Evolutionary conservation across 768 basidiomycete genomes (phyloP).

Genomic region (Kondoa malvinella): DNA sequence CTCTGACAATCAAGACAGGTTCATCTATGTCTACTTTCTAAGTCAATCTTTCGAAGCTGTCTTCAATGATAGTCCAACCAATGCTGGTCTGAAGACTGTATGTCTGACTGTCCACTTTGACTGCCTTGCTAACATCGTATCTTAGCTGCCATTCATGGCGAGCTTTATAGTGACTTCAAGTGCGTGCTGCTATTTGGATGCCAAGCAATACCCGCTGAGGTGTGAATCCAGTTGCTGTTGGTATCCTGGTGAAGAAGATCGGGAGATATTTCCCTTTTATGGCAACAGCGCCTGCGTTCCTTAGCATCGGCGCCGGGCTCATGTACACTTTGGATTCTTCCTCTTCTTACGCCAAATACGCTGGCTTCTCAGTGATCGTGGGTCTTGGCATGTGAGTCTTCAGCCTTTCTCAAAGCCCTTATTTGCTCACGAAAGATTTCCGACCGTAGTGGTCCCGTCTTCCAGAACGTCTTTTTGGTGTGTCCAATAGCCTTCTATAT

Average conservation of each 20-base stretch:
- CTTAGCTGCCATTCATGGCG: background rate
- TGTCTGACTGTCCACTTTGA: no score
- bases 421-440: background rate
- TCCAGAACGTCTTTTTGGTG: conserved; percentile 11
- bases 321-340: conserved; percentile 31
- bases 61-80: conserved; percentile 18
- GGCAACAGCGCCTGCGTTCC: conserved; percentile 30
- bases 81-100: conserved; percentile 20
- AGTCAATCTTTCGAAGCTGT: conserved; percentile 20
- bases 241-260: conserved; percentile 16
- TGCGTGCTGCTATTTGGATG: conserved; percentile 13
- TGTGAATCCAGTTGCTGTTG: conserved; percentile 2
- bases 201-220: background rate
- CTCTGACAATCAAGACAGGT: conserved; percentile 1
- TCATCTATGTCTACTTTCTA: conserved; percentile 19
- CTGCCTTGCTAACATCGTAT: no score
- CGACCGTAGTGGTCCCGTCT: conserved; percentile 5
- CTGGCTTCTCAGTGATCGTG: conserved; percentile 28
- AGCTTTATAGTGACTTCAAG: conserved; percentile 19
- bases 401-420: conserved; percentile 17
- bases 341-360: conserved; percentile 29
- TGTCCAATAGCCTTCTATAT: background rate
- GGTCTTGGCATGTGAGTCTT: conserved; percentile 26
- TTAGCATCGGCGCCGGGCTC: conserved; percentile 32
- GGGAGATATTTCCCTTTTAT: conserved; percentile 35